Evolutionary conservation across 495 filamentous ascomycete genomes (phyloP).

Genomic region (Chaetomidium leptoderma): DNA sequence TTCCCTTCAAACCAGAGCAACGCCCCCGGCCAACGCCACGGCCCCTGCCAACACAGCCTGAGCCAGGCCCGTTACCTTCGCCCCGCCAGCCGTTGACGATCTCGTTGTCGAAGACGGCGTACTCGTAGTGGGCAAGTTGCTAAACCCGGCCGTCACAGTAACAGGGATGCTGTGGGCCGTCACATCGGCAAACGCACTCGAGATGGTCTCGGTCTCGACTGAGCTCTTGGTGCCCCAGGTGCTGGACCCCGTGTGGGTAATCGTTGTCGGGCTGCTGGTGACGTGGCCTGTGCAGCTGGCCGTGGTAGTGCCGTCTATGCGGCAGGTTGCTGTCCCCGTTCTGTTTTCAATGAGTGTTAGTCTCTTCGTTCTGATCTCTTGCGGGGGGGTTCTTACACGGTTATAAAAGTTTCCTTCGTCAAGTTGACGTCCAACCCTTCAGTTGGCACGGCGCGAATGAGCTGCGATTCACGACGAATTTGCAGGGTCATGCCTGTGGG

Average conservation of each 20-base stretch:
- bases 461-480: not conserved
- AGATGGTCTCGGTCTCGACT: not conserved
- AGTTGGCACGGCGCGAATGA: not conserved
- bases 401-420: not conserved
- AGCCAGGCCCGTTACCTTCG: not conserved
- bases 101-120: not conserved
- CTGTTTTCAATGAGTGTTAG: not conserved
- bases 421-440: not conserved
- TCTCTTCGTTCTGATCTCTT: no score
- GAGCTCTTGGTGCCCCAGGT: not conserved
- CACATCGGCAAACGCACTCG: not conserved
- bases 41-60: not conserved
- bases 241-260: not conserved
- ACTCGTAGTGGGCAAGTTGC: not conserved
- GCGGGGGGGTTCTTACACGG: not conserved
- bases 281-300: not conserved
- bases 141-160: not conserved
- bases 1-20: not conserved
- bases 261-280: not conserved
- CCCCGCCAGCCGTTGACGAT: not conserved
- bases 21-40: not conserved
- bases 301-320: not conserved
- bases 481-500: not conserved
- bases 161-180: not conserved
- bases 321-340: not conserved